Evolutionary conservation across 1,139 yeast species (phyloP).

Genomic region (Sugiyamaella grinbergsii): DNA sequence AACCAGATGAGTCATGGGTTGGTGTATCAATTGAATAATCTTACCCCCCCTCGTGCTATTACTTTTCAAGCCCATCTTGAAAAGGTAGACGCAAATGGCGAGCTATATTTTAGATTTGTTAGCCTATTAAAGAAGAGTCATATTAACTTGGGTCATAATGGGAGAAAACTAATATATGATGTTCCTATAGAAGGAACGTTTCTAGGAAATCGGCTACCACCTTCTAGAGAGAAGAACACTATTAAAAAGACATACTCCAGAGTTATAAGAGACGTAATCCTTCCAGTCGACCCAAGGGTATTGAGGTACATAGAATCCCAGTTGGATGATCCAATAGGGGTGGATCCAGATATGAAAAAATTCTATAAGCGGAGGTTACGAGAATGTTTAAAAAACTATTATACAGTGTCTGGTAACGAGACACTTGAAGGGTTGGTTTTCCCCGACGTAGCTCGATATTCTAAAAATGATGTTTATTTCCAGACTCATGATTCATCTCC

Average conservation of each 20-base stretch:
- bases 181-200: slow-evolving; percentile 29
- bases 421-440: neutral
- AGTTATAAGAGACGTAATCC: slow-evolving; percentile 24
- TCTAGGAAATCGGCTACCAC: slow-evolving; percentile 30
- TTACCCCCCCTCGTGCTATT: slow-evolving; percentile 26
- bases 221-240: slow-evolving; percentile 27
- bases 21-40: slow-evolving; percentile 24
- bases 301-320: slow-evolving; percentile 27
- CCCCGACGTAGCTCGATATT: neutral
- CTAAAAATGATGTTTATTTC: slow-evolving; percentile 17
- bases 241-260: slow-evolving; percentile 24
- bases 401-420: slow-evolving; percentile 21
- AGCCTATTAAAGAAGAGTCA: slow-evolving; percentile 23
- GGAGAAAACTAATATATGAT: slow-evolving; percentile 29
- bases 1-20: slow-evolving; percentile 22
- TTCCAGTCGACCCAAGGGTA: slow-evolving; percentile 30
- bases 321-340: slow-evolving; percentile 10
- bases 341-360: slow-evolving; percentile 12
- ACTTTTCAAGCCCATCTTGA: slow-evolving; percentile 21
- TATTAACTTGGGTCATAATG: slow-evolving; percentile 25
- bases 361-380: slow-evolving; percentile 29
- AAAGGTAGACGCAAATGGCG: slow-evolving; percentile 5
- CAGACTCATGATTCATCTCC: slow-evolving; percentile 12
- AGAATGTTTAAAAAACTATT: slow-evolving; percentile 22
- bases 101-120: slow-evolving; percentile 26